Percentiles rank a stretch among this genome's conserved stretches.
Conservation (phyloP, 2,329 filamentous ascomycete species). For the Colletotrichum noveboracense region DNA sequence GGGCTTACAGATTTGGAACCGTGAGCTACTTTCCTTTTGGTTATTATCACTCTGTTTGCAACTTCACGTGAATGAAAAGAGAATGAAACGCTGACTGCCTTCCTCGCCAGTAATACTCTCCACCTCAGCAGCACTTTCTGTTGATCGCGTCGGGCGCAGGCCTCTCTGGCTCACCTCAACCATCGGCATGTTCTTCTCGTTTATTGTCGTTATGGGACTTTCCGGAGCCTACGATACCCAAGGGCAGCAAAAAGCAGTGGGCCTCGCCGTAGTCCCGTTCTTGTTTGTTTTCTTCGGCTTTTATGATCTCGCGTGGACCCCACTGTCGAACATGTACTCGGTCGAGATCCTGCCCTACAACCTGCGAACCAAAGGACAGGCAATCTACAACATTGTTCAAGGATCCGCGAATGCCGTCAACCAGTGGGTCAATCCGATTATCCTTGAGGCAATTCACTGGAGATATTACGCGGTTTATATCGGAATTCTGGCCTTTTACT, state of each 20-base stretch:
- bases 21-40: neutral
- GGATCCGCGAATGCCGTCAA: constrained; percentile 36
- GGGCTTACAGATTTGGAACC: neutral
- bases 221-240: neutral
- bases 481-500: constrained; percentile 34
- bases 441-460: constrained; percentile 39
- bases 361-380: constrained; percentile 6
- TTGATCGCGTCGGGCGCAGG: neutral
- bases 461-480: constrained; percentile 46
- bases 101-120: neutral
- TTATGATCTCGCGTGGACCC: constrained; percentile 40
- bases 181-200: neutral
- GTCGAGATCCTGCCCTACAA: constrained; percentile 30
- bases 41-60: neutral
- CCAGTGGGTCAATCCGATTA: constrained; percentile 43
- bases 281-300: constrained; percentile 43
- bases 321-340: constrained; percentile 32
- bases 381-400: neutral
- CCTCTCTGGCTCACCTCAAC: neutral
- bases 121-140: neutral
- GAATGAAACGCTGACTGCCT: neutral
- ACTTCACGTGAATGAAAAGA: neutral
- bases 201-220: neutral
- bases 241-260: constrained; percentile 23
- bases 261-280: constrained; percentile 34